Evolutionary conservation across 306 rosid genomes (phyloP).

Genomic region (Rosa multiflora): DNA sequence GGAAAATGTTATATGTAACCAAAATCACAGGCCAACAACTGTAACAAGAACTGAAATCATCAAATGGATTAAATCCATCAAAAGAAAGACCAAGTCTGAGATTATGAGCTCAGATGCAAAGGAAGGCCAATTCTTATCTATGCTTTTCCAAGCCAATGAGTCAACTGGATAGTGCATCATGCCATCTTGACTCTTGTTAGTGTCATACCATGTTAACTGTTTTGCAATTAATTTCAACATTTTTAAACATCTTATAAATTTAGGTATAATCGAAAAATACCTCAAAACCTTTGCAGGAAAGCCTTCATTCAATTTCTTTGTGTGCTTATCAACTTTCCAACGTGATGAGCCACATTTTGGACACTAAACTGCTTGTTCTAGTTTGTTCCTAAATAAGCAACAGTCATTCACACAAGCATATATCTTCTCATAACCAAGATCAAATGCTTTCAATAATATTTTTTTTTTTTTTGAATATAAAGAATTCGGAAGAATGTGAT

Average conservation of each 20-base stretch:
- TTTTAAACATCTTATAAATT: not conserved
- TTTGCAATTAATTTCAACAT: not conserved
- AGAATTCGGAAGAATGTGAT: not conserved
- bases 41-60: no score
- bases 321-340: not conserved
- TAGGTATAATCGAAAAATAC: no score
- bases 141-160: not conserved
- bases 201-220: not conserved
- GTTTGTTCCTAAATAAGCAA: not conserved
- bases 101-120: not conserved
- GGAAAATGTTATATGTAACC: no score
- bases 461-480: not conserved
- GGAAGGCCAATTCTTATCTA: not conserved
- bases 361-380: no score
- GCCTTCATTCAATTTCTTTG: not conserved
- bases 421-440: slow-evolving; percentile 10
- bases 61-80: no score
- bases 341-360: no score
- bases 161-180: slow-evolving; percentile 1
- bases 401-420: not conserved
- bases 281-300: not conserved
- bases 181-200: not conserved
- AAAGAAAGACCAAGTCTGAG: not conserved
- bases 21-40: no score
- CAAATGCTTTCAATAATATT: not conserved